Evolutionary conservation across 106 monocot genomes (phyloP), one percentile per base, ranked within the genome.

Genomic region (Cymbidium sinense): DNA sequence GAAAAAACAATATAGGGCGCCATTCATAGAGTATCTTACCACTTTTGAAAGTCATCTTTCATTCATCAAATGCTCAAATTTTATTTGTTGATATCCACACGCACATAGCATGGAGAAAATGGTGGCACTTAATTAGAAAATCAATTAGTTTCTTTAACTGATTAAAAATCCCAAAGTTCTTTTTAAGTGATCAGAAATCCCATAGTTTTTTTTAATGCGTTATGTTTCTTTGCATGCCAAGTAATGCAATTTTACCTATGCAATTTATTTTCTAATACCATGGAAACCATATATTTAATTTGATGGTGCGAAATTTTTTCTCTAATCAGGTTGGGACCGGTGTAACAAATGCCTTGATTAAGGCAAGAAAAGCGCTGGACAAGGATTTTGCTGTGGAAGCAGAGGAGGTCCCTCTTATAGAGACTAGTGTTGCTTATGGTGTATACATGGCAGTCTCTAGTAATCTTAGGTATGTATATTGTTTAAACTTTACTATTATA

Each of bases 371-470:
- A 54, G 80, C 86, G 77, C 12, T 91, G 15, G 91, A 93, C 72
- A 88, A 91, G 77, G 75, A 91, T 78, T 86, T 81, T 81, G 87
- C 75, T 69, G 91, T 79, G 31, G 96, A 93, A 85, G 83, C 77
- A 35, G 96, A 96, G 41, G 89, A 96, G 76, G 79, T 96, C 72
- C 96, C 96, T 19, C 85, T 96, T 41, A 0, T 96, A 62, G 81
- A 87, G 83, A 96, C 96, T 47, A 96, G 96, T 77, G 83, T 86
- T 84, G 96, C 93, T 0, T 96, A 96, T 85, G 96, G 96, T 77
- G 87, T 93, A 12, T 96, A 96, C 83, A 96, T 96, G 96, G 91
- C 96, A 27, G 85, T 96, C 78, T 96, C 96, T 65, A 96, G 96
- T 70, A 96, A 96, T 76, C 91, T 96, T 30, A 93, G 96, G 96